These are phyloP conservation scores for Delphinella strobiligena DNA, from an alignment of 2,329 filamentous ascomycete species.

Conservation along the genomic window DNA sequence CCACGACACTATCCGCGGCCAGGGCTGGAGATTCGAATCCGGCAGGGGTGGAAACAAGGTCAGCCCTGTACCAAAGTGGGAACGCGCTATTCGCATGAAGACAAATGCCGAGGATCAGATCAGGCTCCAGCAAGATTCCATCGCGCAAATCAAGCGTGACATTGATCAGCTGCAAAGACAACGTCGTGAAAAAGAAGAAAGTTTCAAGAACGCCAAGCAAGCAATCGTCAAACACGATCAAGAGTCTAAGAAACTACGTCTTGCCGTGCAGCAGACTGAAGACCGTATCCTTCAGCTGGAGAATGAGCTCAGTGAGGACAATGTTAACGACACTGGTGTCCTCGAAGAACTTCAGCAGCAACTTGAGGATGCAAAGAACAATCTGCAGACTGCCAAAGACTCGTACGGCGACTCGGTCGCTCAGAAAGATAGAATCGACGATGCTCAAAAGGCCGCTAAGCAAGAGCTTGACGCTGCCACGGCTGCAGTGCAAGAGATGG, in stretches of 20 bases:
- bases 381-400: slow-evolving; percentile 28
- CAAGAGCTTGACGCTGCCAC: slow-evolving; percentile 19
- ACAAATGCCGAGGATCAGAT: slow-evolving; percentile 20
- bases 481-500: slow-evolving; percentile 14
- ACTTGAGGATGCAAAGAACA: slow-evolving; percentile 45
- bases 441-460: slow-evolving; percentile 20
- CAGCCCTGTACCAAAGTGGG: slow-evolving; percentile 41
- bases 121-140: slow-evolving; percentile 28
- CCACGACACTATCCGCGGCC: slow-evolving; percentile 35
- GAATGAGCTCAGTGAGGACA: slow-evolving; percentile 45
- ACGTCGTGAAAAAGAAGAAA: slow-evolving; percentile 35
- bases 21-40: slow-evolving; percentile 48
- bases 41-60: slow-evolving; percentile 37
- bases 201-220: slow-evolving; percentile 37
- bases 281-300: slow-evolving; percentile 55
- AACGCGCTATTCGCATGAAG: slow-evolving; percentile 47
- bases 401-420: slow-evolving; percentile 38
- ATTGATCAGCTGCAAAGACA: slow-evolving; percentile 40
- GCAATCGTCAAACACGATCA: slow-evolving; percentile 39
- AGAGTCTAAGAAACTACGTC: slow-evolving; percentile 36
- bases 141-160: slow-evolving; percentile 31
- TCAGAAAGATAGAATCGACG: slow-evolving; percentile 32
- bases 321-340: slow-evolving; percentile 40
- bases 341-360: slow-evolving; percentile 32
- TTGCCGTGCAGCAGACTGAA: slow-evolving; percentile 47